Evolutionary conservation across 2,329 filamentous ascomycete species (phyloP), one percentile per base, ranked within the genome.

Genomic region (Drechslera avenae): DNA sequence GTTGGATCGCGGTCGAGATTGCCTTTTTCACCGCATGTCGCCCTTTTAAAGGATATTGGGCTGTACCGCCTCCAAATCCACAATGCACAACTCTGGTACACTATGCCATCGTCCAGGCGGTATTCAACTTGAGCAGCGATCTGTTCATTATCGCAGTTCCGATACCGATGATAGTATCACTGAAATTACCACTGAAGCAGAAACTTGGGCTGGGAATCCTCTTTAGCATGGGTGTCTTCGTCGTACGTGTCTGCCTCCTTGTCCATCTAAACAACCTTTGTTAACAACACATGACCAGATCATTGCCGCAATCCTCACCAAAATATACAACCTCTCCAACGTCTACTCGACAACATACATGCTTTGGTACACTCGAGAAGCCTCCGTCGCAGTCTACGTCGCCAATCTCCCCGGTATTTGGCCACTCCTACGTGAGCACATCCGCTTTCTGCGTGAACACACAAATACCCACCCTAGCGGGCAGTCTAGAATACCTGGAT

Each of bases 121-220:
- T 78, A 3, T 79, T 86, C 63, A 86, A 87, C 58, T 80, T 86
- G 40, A 79, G 80, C 2, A 84, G 82, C 19, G 84, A 86, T 56
- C 31, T 85, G 2, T 76, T 83, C 72, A 85, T 87, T 63, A 79
- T 86, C 21, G 62, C 76, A 3, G 79, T 86, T 16, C 82, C 83
- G 1, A 75, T 86, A 55, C 83, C 83, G 1, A 69, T 82, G 45
- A 62, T 86, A 19, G 57, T 81, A 9, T 76, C 76, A 19, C 77
- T 83, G 1, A 76, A 78, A 37, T 72, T 86, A 2, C 71, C 76
- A 5, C 33, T 73, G 1, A 81, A 77, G 63, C 79, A 82, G 61
- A 86, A 86, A 67, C 45, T 79, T 0, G 74, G 83, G 1, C 75
- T 86, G 1, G 62, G 74, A n/a, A 55, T 73, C 19, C 69, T 83